These are phyloP conservation scores for Hortiboletus flavorubellus DNA, from an alignment of 768 basidiomycete species.

Conservation along the genomic window DNA sequence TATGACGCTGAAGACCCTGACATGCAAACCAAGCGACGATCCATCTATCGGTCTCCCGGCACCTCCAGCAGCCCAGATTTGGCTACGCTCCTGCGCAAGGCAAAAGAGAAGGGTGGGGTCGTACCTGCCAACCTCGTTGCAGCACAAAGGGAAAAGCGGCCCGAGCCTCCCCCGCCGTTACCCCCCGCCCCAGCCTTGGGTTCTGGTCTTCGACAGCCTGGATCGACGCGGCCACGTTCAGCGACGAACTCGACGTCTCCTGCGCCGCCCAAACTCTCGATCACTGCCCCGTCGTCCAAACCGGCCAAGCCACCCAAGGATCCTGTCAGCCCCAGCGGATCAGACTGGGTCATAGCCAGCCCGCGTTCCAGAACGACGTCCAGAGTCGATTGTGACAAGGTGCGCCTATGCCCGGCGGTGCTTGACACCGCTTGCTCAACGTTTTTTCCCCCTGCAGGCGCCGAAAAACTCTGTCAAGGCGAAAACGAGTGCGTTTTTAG, in stretches of 20 bases:
- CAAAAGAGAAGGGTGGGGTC: conserved; percentile 62
- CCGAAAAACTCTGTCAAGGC: conserved; percentile 64
- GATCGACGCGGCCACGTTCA: conserved; percentile 38
- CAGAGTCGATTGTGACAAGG: conserved; percentile 49
- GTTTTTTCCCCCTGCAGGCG: conserved; percentile 10
- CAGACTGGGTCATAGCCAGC: conserved; percentile 50
- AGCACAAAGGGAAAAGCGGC: conserved; percentile 30
- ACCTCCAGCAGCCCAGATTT: conserved; percentile 92
- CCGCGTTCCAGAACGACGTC: conserved; percentile 41
- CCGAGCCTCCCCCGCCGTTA: conserved; percentile 44
- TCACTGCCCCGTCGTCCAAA: conserved; percentile 30
- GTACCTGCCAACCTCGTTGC: conserved; percentile 33
- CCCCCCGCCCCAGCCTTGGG: conserved; percentile 27
- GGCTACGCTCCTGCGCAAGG: conserved; percentile 80
- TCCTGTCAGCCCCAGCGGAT: conserved; percentile 33
- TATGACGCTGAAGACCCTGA: conserved; percentile 66
- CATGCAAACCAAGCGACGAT: conserved; percentile 71
- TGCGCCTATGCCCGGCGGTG: conserved; percentile 17
- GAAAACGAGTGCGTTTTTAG: conserved; percentile 79
- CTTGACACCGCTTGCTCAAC: neutral
- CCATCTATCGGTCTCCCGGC: conserved; percentile 83
- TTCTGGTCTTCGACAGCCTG: conserved; percentile 26
- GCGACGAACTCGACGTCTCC: conserved; percentile 37
- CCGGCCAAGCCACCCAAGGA: conserved; percentile 24
- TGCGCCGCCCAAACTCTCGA: conserved; percentile 34